A percentile compares a stretch with the other conserved stretches of the same genome.
Evolutionary conservation across 2,329 filamentous ascomycete genomes (phyloP).

Genomic region (Coniochaeta sp.): DNA sequence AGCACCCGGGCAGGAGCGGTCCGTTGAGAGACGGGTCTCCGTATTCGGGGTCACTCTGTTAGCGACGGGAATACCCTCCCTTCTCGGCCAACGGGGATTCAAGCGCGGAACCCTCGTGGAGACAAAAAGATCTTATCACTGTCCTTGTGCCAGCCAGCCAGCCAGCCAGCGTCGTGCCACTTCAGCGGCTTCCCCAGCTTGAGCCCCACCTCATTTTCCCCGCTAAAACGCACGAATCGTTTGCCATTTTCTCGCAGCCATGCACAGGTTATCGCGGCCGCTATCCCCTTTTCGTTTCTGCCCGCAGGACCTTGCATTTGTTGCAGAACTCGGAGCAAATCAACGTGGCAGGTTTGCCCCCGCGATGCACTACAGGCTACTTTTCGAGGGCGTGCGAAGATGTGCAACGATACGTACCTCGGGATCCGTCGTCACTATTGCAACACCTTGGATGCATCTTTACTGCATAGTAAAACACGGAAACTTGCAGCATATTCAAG

Average conservation of each 20-base stretch:
- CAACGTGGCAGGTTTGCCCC: background rate
- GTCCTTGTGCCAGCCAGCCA: background rate
- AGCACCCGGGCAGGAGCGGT: background rate
- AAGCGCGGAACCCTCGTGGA: background rate
- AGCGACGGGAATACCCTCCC: conserved; percentile 1
- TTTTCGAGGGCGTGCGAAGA: background rate
- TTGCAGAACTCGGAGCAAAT: background rate
- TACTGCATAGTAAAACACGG: too few relatives aligned
- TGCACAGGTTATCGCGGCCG: background rate
- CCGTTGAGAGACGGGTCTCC: background rate
- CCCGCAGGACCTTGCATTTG: background rate
- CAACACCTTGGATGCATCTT: background rate
- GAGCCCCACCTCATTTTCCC: background rate
- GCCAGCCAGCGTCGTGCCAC: background rate
- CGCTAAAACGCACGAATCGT: background rate
- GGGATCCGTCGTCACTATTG: background rate
- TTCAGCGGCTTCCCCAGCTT: background rate
- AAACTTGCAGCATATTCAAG: background rate
- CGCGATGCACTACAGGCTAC: background rate
- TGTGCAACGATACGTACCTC: background rate
- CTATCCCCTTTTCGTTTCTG: background rate
- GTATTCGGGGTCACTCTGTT: background rate
- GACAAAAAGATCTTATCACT: background rate
- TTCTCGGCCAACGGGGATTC: background rate
- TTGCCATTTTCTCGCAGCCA: too few relatives aligned